Evolutionary conservation across 2,329 filamentous ascomycete genomes (phyloP).

Genomic region (Cadophora luteo-olivacea): DNA sequence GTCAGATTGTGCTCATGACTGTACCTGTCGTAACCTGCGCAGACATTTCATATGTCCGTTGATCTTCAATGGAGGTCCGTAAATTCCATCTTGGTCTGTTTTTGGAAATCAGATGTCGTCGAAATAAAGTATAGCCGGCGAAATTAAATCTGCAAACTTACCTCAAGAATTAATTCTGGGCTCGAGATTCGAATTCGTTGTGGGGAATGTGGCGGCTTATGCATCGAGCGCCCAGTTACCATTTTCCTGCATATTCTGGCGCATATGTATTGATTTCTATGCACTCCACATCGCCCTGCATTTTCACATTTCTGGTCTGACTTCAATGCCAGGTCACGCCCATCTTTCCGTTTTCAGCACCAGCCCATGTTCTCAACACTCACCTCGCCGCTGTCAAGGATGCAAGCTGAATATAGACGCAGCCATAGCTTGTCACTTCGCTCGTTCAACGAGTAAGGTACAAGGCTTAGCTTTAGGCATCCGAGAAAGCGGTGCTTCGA

Average conservation of each 20-base stretch:
- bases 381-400: not conserved
- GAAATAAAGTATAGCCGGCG: not conserved
- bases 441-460: not conserved
- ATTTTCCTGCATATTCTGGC: not conserved
- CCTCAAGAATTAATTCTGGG: not conserved
- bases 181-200: not conserved
- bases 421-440: not conserved
- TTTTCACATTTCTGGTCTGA: not conserved
- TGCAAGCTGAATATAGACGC: not conserved
- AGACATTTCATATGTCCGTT: too few species aligned
- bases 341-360: not conserved
- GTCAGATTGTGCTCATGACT: not conserved
- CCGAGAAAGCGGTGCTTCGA: not conserved
- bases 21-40: too few species aligned
- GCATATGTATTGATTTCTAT: slow-evolving; percentile 6
- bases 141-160: not conserved
- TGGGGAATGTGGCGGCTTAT: not conserved
- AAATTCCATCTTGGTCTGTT: not conserved
- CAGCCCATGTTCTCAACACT: not conserved
- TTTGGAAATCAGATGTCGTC: not conserved
- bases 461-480: not conserved
- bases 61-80: not conserved
- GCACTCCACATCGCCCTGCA: not conserved
- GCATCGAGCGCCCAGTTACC: not conserved
- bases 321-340: not conserved